Base-by-base conservation (phyloP, 768 basidiomycete species). In the Leucocoprinus leucothites region DNA sequence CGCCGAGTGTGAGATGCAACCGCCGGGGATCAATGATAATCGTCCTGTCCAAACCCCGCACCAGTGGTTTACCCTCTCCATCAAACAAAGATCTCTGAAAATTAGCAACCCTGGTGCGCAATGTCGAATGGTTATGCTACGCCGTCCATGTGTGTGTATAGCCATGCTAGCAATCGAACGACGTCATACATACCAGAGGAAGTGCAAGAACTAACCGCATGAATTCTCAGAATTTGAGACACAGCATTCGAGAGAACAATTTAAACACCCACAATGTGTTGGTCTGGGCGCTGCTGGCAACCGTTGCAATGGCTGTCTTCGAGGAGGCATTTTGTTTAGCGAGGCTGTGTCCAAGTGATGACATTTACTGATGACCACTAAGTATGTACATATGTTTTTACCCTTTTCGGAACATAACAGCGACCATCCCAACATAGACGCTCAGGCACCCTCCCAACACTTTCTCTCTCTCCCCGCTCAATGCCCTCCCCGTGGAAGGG, bases 1-100 rank as follows among this genome's bases (percentile, higher is more conserved):
- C 87, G 1, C 88, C 89, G 1, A 91, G 69, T 0, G 89, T 91
- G 54, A 91, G 68, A 66, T 91, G 89, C 41, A 90, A 68, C n/a
- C 87, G 67, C 9, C 74, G 63, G 0, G 80, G 79, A 41, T 78
- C 73, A 52, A 89, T 76, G 51, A 87, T 66, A 60, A 91, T 81
- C 2, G 79, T 74, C 8, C 61, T 63, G 66, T 91, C 85, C 3
- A 91, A 71, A 0, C 89, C 89, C 7, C 68, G 61, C 2, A 79
- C 69, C 19, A 52, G 60, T 65, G 18, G 67, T 60, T 48, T 57
- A 59, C 57, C 77, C 64, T 43, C 22, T 22, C 43, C 24, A 45
- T 42, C 53, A 7, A 86, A 71, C 0, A 87, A 75, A 0, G 73
- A 59, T 59, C 54, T 49, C 53, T 70, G 72, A 61, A 84, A 81